These are phyloP conservation scores for Neofusicoccum ribis DNA, from an alignment of 2,329 filamentous ascomycete species.

Conservation along the genomic window DNA sequence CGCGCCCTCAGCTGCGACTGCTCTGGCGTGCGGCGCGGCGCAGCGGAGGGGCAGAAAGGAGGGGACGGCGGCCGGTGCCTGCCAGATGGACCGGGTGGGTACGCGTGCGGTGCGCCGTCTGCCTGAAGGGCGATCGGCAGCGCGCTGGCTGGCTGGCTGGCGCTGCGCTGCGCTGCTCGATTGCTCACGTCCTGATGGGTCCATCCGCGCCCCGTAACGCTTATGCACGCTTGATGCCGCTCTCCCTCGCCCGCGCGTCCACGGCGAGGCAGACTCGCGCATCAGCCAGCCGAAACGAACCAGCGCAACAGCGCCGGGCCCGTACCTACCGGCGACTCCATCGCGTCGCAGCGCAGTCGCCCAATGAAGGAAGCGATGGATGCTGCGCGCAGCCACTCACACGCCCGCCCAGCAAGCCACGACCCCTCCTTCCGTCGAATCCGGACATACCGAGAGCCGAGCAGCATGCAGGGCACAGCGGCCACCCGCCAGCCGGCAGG, in stretches of 20 bases:
- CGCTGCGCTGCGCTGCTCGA: too few relatives aligned
- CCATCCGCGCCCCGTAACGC: conserved; percentile 1
- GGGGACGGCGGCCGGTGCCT: too few relatives aligned
- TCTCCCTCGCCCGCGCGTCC: conserved; percentile 5
- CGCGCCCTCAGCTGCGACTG: too few relatives aligned
- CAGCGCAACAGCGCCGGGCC: not conserved
- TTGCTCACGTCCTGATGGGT: not conserved
- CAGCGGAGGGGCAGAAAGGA: too few relatives aligned
- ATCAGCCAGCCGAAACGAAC: not conserved
- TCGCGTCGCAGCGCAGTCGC: not conserved
- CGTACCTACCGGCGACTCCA: too few relatives aligned
- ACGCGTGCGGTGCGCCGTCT: too few relatives aligned
- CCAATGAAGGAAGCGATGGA: not conserved
- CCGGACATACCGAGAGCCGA: too few relatives aligned
- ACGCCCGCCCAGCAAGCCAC: not conserved
- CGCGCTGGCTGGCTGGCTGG: too few relatives aligned
- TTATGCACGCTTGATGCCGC: conserved; percentile 15
- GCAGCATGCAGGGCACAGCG: too few relatives aligned
- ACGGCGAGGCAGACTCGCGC: not conserved
- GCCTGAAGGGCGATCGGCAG: not conserved
- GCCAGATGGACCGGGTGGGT: too few relatives aligned
- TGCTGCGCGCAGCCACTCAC: not conserved
- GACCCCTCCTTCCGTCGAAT: not conserved
- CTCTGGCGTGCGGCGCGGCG: too few relatives aligned
- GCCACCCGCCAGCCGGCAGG: too few relatives aligned